Evolutionary conservation across 176 grass and related monocot genomes (phyloP), one percentile per base, ranked within the genome.

Genomic region (Ensete glaucum): DNA sequence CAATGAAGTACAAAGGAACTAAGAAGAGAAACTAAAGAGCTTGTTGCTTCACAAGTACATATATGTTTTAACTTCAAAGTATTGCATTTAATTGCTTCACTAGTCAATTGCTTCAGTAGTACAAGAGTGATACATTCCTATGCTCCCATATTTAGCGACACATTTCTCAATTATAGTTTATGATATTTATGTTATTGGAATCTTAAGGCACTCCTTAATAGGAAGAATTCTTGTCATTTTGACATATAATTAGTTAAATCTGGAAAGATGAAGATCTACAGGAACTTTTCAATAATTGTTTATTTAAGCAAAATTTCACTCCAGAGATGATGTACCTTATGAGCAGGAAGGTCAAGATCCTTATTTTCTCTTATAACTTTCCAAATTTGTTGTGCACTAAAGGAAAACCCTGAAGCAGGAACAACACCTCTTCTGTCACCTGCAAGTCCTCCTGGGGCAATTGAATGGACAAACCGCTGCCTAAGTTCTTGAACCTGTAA

Each of bases 311-410:
- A 43, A 67, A 43, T 43, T 26, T 29, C 24, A 34, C 2, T 49
- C 16, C 1, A 56, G n/a, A 79, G 72, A 68, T 14, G 64, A 48
- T 85, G 16, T 78, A 92, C 94, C 90, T 98, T 89, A 84, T 98
- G 88, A 84, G 94, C 86, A 53, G 94, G 94, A 80, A 98, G 90
- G 75, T 93, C 83, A 24, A 98, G 94, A 69, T 93, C 94, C 83
- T 98, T 98, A 89, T 98, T 93, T 89, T 93, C 90, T 53, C 82
- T 80, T 78, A 91, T 89, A 52, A 93, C 82, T 87, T 89, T 91
- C 94, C 94, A 98, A 66, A 98, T 87, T 67, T 93, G 84, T 76
- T 85, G 82, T 77, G 88, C 86, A 83, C 86, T 98, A 53, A 84
- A 81, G 77, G 88, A 93, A 80, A 98, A 98, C 59, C 77, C 88